Base-by-base conservation (phyloP, 1,139 yeast genomes). In the Zygotorulaspora mrakii region DNA sequence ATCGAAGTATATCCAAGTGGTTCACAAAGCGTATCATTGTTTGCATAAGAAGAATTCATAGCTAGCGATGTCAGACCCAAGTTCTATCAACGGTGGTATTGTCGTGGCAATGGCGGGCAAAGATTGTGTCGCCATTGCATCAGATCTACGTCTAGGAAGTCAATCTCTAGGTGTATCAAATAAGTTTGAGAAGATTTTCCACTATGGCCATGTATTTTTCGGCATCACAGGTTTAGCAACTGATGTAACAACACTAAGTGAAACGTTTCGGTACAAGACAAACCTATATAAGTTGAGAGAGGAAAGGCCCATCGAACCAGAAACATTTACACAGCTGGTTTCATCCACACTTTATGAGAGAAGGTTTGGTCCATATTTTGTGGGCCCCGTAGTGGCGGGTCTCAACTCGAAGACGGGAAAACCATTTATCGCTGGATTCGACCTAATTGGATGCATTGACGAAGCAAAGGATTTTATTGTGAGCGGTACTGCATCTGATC, bases 101-200 rank as follows among this genome's bases (percentile, higher is more conserved):
- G 95, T 95, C 45, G 95, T 94, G 29, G 98, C 98, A 52, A 94
- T 94, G 99, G 82, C 83, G 17, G 99, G 99, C 54, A 89, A 94
- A 62, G 96, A 88, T 55, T 94, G 99, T 69, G 88, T 94, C 45
- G 98, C 98, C 33, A 89, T 94, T 57, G 99, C 97, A 11, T 82
- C 94, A 57, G 99, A 94, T 67, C 71, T 91, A 59, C 80, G 98
- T 59, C 73, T 94, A 50, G 99, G 99, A 23, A 80, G 80, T 64
- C 98, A 91, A 65, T 86, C 96, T 5, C 73, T 91, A 31, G 96
- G 97, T 42, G 80, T 94, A 39, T 74, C 96, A 37, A 88, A 88
- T 64, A 82, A 88, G 60, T 94, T 94, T 64, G 97, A 91, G 60
- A 91, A 91, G 70, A 73, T 94, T 48, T 88, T 89, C 64, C 79